Evolutionary conservation across 2,329 filamentous ascomycete species (phyloP).

Genomic region (Periglandula ipomoeae): DNA sequence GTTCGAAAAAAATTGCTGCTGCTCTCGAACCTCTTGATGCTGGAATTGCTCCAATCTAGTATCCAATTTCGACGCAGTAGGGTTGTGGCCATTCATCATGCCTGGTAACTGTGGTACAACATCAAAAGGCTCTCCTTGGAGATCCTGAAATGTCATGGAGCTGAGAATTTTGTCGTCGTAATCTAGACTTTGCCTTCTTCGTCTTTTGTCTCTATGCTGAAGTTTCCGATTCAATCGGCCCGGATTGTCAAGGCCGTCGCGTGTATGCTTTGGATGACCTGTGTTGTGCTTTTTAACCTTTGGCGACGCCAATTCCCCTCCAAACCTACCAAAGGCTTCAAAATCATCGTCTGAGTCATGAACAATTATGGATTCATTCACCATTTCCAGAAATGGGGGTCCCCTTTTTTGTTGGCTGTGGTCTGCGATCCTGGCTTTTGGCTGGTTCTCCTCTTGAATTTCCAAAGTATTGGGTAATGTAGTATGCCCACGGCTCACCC

Average conservation of each 20-base stretch:
- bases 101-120: constrained; percentile 35
- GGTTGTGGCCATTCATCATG: constrained; percentile 24
- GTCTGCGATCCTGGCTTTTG: constrained; percentile 8
- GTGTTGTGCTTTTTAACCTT: constrained; percentile 16
- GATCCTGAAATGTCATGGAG: constrained; percentile 41
- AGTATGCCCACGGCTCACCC: constrained; percentile 6
- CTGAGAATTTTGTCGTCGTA: constrained; percentile 49
- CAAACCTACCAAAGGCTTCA: constrained; percentile 13
- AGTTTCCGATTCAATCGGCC: constrained; percentile 11
- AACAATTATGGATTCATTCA: constrained; percentile 11
- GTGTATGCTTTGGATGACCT: constrained; percentile 11
- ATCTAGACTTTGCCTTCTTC: constrained; percentile 37
- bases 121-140: constrained; percentile 46
- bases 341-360: constrained; percentile 17
- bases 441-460: constrained; percentile 1
- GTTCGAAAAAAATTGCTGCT: constrained; percentile 40
- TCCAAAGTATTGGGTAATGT: neutral
- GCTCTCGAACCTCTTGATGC: constrained; percentile 34
- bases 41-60: constrained; percentile 43
- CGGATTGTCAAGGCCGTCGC: constrained; percentile 16
- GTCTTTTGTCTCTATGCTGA: constrained; percentile 24
- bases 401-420: constrained; percentile 14
- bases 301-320: constrained; percentile 15
- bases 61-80: constrained; percentile 32
- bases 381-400: constrained; percentile 10